Conservation (phyloP, 2,329 filamentous ascomycete species). For the Alternaria alternata region DNA sequence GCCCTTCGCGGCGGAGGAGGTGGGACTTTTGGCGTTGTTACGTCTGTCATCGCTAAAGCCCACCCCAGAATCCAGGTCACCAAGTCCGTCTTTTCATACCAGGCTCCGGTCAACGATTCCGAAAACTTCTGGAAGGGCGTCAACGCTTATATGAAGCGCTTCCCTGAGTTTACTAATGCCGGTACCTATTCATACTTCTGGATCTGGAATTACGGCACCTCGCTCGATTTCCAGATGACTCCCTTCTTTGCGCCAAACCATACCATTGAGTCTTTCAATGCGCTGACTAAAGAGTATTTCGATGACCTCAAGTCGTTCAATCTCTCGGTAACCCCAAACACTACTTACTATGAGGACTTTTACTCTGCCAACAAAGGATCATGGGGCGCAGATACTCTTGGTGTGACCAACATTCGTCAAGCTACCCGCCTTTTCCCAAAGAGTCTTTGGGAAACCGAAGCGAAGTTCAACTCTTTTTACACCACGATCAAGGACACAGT, state of each 20-base stretch:
- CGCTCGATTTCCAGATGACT: constrained; percentile 25
- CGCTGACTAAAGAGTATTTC: constrained; percentile 21
- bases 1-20: constrained; percentile 31
- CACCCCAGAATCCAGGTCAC: constrained; percentile 30
- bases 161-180: constrained; percentile 24
- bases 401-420: constrained; percentile 30
- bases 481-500: constrained; percentile 25
- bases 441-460: constrained; percentile 25
- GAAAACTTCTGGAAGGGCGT: constrained; percentile 33
- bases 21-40: constrained; percentile 30
- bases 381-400: constrained; percentile 40
- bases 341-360: constrained; percentile 22
- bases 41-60: constrained; percentile 25
- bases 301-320: constrained; percentile 16
- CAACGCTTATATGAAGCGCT: constrained; percentile 20
- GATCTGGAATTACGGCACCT: constrained; percentile 19
- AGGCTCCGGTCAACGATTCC: constrained; percentile 21
- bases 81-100: constrained; percentile 38
- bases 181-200: constrained; percentile 31
- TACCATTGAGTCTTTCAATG: constrained; percentile 21
- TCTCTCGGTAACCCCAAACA: constrained; percentile 26
- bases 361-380: constrained; percentile 29
- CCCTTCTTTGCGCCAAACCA: constrained; percentile 26
- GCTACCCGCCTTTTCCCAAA: constrained; percentile 28
- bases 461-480: constrained; percentile 23